Percentiles rank a stretch among this genome's conserved stretches.
These are phyloP conservation scores for Psilocybe mexicana DNA, from an alignment of 1,284 basidiomycete genomes.

Conservation along the genomic window DNA sequence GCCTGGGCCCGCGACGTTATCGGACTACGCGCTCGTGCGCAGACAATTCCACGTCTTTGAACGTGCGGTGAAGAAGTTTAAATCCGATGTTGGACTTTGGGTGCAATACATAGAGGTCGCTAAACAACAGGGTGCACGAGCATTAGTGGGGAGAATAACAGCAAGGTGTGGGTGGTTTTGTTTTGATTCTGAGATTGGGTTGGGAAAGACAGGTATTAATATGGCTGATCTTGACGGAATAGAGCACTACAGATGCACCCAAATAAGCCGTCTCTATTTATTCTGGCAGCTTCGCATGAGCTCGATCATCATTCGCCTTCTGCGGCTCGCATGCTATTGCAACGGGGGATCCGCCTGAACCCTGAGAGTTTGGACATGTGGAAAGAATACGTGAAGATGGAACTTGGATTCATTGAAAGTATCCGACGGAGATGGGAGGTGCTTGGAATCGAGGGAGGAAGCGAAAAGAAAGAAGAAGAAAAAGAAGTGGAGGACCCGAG, in stretches of 20 bases:
- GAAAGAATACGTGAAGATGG: conserved; percentile 90
- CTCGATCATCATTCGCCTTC: conserved; percentile 73
- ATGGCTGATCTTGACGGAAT: background rate
- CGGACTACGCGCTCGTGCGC: conserved; percentile 80
- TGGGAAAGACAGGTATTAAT: background rate
- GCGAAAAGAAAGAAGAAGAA: conserved; percentile 15
- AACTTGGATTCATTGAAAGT: conserved; percentile 86
- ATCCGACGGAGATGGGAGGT: conserved; percentile 82
- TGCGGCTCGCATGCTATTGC: conserved; percentile 83
- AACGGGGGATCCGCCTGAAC: conserved; percentile 84
- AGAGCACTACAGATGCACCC: conserved; percentile 90
- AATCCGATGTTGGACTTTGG: conserved; percentile 86
- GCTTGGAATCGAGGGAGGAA: conserved; percentile 55
- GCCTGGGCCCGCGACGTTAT: conserved; percentile 62
- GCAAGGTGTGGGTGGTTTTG: conserved; percentile 54
- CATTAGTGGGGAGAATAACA: conserved; percentile 77
- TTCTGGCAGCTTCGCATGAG: conserved; percentile 86
- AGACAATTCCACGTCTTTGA: conserved; percentile 91
- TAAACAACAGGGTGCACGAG: conserved; percentile 76
- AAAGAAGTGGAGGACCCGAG: conserved; percentile 27
- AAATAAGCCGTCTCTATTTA: conserved; percentile 77
- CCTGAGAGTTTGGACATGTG: conserved; percentile 73
- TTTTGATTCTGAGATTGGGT: background rate
- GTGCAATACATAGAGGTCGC: conserved; percentile 86
- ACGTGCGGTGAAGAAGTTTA: conserved; percentile 87